Conservation (phyloP, 306 rosid species). For the Dalbergia cultrata region DNA sequence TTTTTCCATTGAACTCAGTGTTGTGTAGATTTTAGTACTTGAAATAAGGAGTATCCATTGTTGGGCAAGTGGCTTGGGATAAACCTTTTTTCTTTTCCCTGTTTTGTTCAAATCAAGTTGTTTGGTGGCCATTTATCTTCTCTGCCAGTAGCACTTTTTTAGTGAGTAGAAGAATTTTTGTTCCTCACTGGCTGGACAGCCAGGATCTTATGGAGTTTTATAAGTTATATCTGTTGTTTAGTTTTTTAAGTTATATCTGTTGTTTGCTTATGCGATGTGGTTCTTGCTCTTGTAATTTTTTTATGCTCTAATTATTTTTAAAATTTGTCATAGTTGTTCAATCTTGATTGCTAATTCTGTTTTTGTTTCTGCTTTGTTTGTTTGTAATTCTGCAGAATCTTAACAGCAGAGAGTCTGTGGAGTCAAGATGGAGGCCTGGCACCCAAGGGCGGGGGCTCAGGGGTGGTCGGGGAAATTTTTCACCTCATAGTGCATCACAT, state of each 20-base stretch:
- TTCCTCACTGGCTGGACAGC: slow-evolving; percentile 28
- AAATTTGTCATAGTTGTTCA: background rate
- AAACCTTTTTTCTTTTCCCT: background rate
- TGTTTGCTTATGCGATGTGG: slow-evolving; percentile 18
- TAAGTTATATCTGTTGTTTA: slow-evolving; percentile 17
- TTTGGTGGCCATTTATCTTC: background rate
- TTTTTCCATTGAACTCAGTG: slow-evolving; percentile 33
- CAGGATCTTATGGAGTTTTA: slow-evolving; percentile 32
- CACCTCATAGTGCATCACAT: slow-evolving; percentile 65
- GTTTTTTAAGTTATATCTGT: too few species aligned
- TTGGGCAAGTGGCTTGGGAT: background rate
- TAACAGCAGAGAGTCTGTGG: slow-evolving; percentile 78
- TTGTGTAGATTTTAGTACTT: slow-evolving; percentile 31
- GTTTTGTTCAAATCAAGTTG: background rate
- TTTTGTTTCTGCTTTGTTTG: slow-evolving; percentile 31
- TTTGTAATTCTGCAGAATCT: slow-evolving; percentile 68
- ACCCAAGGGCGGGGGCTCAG: slow-evolving; percentile 81
- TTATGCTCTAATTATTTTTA: slow-evolving; percentile 20
- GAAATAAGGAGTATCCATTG: background rate
- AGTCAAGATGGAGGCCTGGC: slow-evolving; percentile 79
- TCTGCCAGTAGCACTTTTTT: slow-evolving; percentile 6
- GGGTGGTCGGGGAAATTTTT: slow-evolving; percentile 76
- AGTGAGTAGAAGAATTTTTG: slow-evolving; percentile 17
- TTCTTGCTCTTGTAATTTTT: slow-evolving; percentile 19
- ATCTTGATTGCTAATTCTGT: slow-evolving; percentile 32